Conservation (phyloP, 192 early-diverging fungal genomes). For the Funneliformis geosporum region DNA sequence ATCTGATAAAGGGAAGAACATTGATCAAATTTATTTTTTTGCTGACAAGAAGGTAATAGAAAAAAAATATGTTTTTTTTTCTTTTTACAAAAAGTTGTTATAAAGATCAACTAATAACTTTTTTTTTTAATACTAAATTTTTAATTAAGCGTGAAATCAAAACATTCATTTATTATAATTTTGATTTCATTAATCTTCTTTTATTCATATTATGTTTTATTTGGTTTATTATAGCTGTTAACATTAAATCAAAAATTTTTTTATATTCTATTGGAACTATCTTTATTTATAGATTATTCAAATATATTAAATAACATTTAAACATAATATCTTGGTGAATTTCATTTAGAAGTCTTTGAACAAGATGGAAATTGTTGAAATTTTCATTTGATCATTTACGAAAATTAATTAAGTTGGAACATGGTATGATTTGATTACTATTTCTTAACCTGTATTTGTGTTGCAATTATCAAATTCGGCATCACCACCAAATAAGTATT, state of each 20-base stretch:
- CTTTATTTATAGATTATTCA: background rate
- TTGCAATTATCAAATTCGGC: no score
- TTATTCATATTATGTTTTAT: background rate
- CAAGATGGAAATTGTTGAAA: no score
- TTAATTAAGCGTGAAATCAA: background rate
- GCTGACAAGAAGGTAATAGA: conserved; percentile 10
- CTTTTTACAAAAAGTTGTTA: background rate
- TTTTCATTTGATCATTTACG: no score
- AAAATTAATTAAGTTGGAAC: no score
- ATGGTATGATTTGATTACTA: no score
- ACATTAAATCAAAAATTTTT: background rate
- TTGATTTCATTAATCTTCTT: background rate
- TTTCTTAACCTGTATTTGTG: no score
- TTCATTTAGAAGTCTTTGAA: no score
- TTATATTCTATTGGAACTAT: background rate
- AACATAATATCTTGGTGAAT: no score
- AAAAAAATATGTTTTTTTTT: no score
- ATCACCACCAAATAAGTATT: no score
- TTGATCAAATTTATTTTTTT: background rate
- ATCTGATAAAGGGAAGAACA: background rate
- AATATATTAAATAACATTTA: no score
- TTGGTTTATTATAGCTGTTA: background rate
- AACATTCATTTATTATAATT: background rate
- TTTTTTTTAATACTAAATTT: no score
- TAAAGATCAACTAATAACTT: background rate